phyloP scores from a whole-genome alignment of 345 rosid species.

The Lepidium sativum region DNA sequence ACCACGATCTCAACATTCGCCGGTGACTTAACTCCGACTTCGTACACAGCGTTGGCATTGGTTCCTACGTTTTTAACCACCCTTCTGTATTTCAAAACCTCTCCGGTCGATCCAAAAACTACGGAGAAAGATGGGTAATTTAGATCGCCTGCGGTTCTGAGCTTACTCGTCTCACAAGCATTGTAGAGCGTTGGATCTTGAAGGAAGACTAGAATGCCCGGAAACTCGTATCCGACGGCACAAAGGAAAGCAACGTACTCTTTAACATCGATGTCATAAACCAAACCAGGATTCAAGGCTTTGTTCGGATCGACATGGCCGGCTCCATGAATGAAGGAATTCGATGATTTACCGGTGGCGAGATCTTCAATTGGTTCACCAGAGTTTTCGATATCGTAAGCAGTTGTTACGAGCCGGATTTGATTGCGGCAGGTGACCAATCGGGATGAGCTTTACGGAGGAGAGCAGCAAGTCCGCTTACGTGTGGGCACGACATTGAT shows the following conservation, averaged over 20 bases:
- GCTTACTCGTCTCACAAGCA: conserved; percentile 27
- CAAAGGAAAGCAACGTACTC: conserved; percentile 71
- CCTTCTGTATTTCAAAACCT: conserved; percentile 46
- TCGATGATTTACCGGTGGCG: conserved; percentile 52
- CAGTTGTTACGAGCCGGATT: conserved; percentile 75
- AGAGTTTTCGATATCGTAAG: conserved; percentile 57
- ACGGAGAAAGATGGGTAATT: conserved; percentile 75
- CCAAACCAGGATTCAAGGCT: conserved; percentile 72
- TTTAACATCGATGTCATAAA: conserved; percentile 48
- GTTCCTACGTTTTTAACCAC: conserved; percentile 63
- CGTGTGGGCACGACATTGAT: conserved; percentile 90
- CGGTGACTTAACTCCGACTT: conserved; percentile 51
- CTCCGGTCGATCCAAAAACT: conserved; percentile 27
- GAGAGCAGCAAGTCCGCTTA: conserved; percentile 71
- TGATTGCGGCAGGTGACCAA: conserved; percentile 70
- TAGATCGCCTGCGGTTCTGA: conserved; percentile 48
- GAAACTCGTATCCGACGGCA: conserved; percentile 54
- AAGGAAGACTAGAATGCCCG: conserved; percentile 47
- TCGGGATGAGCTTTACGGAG: conserved; percentile 51
- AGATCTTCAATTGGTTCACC: conserved; percentile 63
- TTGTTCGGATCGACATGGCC: conserved; percentile 84
- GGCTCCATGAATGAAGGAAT: conserved; percentile 65
- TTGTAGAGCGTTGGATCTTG: conserved; percentile 35
- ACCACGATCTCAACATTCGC: conserved; percentile 45
- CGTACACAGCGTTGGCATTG: conserved; percentile 45